phyloP scores from a whole-genome alignment of 148 eudicot species.

The Cornus kousa region DNA sequence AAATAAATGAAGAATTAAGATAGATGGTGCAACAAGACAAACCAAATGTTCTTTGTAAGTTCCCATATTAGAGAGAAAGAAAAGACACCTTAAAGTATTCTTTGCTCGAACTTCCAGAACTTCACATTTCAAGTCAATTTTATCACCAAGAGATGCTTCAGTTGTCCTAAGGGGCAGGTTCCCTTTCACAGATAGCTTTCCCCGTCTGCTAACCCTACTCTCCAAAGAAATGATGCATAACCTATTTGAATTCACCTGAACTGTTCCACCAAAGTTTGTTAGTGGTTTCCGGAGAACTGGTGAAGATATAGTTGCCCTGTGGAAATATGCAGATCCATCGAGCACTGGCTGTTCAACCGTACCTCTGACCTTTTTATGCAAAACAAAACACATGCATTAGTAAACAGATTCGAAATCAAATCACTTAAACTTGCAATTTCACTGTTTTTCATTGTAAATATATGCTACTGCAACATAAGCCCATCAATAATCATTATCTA shows the following conservation, averaged over 20 bases:
- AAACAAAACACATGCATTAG: constrained; percentile 21
- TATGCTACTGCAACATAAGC: background rate
- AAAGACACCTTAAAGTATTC: constrained; percentile 71
- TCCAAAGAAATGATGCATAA: constrained; percentile 81
- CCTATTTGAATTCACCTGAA: constrained; percentile 87
- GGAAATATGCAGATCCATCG: constrained; percentile 95
- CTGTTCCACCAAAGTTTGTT: constrained; percentile 87
- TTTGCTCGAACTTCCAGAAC: constrained; percentile 88
- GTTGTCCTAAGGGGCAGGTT: constrained; percentile 76
- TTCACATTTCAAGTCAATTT: constrained; percentile 95
- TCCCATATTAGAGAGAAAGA: background rate
- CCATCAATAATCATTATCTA: background rate
- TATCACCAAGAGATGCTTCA: constrained; percentile 84
- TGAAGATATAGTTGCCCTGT: constrained; percentile 95
- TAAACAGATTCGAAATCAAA: background rate
- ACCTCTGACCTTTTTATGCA: constrained; percentile 78
- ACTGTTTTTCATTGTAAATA: background rate
- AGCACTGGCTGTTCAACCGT: constrained; percentile 98
- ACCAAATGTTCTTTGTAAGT: background rate
- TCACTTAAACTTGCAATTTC: background rate
- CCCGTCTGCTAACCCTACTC: constrained; percentile 92
- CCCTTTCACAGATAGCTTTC: constrained; percentile 86
- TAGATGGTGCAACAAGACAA: background rate
- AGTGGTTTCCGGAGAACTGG: constrained; percentile 93
- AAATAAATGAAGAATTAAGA: background rate